phyloP scores from a whole-genome alignment of 768 basidiomycete genomes.

The Asterophora lycoperdoides region DNA sequence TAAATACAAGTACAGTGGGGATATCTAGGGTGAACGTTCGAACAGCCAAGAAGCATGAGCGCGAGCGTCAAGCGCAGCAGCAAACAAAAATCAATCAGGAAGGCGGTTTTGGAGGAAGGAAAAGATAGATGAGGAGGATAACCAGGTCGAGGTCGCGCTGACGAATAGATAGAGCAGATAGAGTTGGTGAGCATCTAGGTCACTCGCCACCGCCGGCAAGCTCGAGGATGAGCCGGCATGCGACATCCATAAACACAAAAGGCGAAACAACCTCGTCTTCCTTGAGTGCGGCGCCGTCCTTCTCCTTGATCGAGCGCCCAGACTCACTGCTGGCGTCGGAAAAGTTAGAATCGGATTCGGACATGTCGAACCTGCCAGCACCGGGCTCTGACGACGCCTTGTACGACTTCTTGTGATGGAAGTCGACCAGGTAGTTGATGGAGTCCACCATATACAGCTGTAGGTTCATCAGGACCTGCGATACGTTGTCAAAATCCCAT shows the following conservation, averaged over 20 bases:
- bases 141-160: neutral
- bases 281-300: constrained; percentile 35
- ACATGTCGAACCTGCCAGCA: constrained; percentile 71
- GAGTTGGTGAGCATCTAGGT: neutral
- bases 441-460: constrained; percentile 96
- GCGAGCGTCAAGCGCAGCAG: neutral
- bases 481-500: constrained; percentile 4
- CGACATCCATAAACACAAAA: constrained; percentile 95
- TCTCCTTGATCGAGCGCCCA: constrained; percentile 51
- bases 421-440: constrained; percentile 96
- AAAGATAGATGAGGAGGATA: neutral
- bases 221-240: constrained; percentile 90
- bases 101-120: neutral
- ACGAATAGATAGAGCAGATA: neutral
- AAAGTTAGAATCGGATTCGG: constrained; percentile 40
- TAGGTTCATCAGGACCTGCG: constrained; percentile 91
- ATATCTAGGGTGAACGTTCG: constrained; percentile 9
- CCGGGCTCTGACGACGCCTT: constrained; percentile 62
- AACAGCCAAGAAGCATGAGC: neutral
- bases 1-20: constrained; percentile 13
- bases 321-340: constrained; percentile 55
- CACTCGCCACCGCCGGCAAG: constrained; percentile 62
- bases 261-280: constrained; percentile 77
- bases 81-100: neutral
- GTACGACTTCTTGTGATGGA: constrained; percentile 96